These are phyloP conservation scores for Aegilops umbellulata DNA, from an alignment of 176 grass and related monocot species.

Conservation along the genomic window DNA sequence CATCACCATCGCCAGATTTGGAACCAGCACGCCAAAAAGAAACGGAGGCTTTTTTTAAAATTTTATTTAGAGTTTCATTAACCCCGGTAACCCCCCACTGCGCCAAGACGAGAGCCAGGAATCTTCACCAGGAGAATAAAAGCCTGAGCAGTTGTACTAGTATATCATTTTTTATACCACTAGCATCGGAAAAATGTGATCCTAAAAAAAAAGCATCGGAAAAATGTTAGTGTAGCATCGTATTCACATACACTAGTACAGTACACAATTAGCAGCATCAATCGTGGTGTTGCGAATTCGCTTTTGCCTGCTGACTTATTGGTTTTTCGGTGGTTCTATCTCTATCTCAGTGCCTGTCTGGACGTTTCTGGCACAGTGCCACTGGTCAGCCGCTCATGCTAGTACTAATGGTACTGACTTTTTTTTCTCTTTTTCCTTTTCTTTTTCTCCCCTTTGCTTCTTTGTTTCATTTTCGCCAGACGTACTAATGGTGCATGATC, in stretches of 20 bases:
- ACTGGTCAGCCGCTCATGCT: background rate
- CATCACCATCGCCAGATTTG: slow-evolving; percentile 51
- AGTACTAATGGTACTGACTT: background rate
- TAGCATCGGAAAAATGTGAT: background rate
- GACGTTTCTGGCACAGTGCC: slow-evolving; percentile 22
- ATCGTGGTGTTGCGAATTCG: background rate
- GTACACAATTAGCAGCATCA: background rate
- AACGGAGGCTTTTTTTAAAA: no score
- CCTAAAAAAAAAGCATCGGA: no score
- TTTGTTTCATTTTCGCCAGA: no score
- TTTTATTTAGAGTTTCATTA: background rate
- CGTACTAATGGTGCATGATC: no score
- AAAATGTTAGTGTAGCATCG: background rate
- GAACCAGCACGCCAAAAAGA: background rate
- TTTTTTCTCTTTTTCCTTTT: no score
- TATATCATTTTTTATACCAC: background rate
- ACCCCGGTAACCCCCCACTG: background rate
- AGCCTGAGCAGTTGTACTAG: background rate
- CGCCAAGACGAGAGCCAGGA: background rate
- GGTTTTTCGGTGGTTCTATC: background rate
- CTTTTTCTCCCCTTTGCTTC: no score
- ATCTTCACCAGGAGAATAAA: background rate
- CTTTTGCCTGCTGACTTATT: background rate
- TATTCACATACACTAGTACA: background rate
- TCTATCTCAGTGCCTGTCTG: no score